These are phyloP conservation scores for Xylaria polymorpha DNA, from an alignment of 2,329 filamentous ascomycete species.

Conservation along the genomic window DNA sequence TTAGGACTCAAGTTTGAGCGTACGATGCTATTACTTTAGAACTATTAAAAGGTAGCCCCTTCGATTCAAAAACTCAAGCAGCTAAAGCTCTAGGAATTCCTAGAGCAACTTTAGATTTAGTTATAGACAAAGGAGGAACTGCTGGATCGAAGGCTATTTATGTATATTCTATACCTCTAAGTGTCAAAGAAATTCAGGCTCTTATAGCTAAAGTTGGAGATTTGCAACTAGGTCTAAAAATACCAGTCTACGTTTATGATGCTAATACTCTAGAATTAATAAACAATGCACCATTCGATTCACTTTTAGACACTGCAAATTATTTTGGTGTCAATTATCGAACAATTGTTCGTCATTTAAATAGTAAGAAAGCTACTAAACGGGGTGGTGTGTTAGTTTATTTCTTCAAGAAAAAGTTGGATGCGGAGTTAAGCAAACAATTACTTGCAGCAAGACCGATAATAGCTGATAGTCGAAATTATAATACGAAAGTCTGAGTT, in stretches of 20 bases:
- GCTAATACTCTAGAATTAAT: constrained; percentile 4
- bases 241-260: constrained; percentile 1
- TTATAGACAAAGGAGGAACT: too few relatives aligned
- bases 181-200: too few relatives aligned
- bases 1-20: constrained; percentile 2
- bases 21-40: constrained; percentile 3
- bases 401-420: constrained; percentile 3
- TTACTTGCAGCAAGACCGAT: too few relatives aligned
- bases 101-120: too few relatives aligned
- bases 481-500: background rate
- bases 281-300: constrained; percentile 1
- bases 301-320: constrained; percentile 1
- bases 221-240: background rate
- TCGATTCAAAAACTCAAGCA: background rate
- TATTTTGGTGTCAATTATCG: background rate
- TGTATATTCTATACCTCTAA: too few relatives aligned
- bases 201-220: too few relatives aligned
- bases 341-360: too few relatives aligned
- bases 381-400: background rate
- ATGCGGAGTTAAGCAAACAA: too few relatives aligned
- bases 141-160: too few relatives aligned
- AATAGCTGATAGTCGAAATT: constrained; percentile 3
- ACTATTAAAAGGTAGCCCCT: background rate
- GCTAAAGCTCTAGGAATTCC: too few relatives aligned
- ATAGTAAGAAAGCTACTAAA: too few relatives aligned